Evolutionary conservation across 495 filamentous ascomycete species (phyloP), one percentile per base, ranked within the genome.

Genomic region (Lophiostoma macrostomum): DNA sequence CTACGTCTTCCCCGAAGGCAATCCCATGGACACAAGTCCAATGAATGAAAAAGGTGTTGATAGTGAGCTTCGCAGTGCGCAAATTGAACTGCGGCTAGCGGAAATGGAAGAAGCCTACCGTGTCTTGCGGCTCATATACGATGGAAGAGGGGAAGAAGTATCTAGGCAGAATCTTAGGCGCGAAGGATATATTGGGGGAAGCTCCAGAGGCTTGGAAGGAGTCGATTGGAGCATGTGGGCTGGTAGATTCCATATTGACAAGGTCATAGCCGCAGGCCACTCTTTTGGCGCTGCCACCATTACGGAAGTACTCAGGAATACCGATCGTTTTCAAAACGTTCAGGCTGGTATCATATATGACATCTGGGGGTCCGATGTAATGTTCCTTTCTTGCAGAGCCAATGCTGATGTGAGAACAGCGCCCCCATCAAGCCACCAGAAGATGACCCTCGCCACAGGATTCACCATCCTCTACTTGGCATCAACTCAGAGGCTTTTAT

Each of bases 401-500:
- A 14, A 30, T n/a, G 3, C 5, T 67, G 64, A 23, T 70, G 71
- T 39, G 63, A 68, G 31, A 53, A 69, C 27, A 63, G 61, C 0
- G 70, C 61, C 13, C 62, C 64, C 1, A 61, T 64, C 23, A 59
- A 56, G 12, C 63, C 64, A 14, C 60, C 60, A 1, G 53, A 52
- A 27, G 53, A 63, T 10, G 62, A 72, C 5, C 51, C 67, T 7
- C 44, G 67, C 11, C 68, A 75, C 48, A 63, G 69, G 13, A 71
- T 82, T 28, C 63, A 65, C 44, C 67, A 69, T 23, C 80, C 79
- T 14, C 60, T 84, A 11, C 65, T 82, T 12, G 76, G 73, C 14
- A 74, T 84, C 64, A 82, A 81, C 52, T 77, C 73, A 12, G 78
- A 84, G 65, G 81, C 78, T 4, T 83, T 81, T 63, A 79, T 79